Conservation (phyloP, 2,329 filamentous ascomycete species). For the Xylariaceae sp. region DNA sequence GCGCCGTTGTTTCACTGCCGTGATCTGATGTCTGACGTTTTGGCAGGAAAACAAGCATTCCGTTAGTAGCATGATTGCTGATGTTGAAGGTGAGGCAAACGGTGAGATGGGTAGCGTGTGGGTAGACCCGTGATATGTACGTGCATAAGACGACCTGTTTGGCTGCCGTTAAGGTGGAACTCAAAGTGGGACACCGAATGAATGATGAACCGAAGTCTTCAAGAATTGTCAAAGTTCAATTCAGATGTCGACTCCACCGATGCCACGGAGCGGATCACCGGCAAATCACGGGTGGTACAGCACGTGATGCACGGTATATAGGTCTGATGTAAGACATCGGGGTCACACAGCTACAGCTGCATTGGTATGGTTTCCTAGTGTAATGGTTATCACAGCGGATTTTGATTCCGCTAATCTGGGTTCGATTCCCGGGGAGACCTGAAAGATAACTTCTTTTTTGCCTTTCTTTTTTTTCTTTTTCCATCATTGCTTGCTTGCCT, state of each 20-base stretch:
- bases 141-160: neutral
- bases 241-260: too few relatives aligned
- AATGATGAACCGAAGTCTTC: too few relatives aligned
- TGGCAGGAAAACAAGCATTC: neutral
- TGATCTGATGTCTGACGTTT: neutral
- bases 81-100: neutral
- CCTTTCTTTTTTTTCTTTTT: too few relatives aligned
- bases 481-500: too few relatives aligned
- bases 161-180: too few relatives aligned
- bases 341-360: constrained; percentile 5
- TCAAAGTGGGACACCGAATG: too few relatives aligned
- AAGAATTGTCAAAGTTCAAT: too few relatives aligned
- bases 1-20: neutral
- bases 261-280: too few relatives aligned
- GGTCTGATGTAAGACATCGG: neutral
- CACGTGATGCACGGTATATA: neutral
- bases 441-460: neutral
- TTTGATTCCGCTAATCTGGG: constrained; percentile 23
- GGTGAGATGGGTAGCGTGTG: too few relatives aligned
- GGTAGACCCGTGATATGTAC: neutral
- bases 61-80: neutral
- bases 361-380: constrained; percentile 16
- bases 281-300: neutral
- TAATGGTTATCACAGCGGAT: constrained; percentile 24
- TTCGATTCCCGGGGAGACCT: constrained; percentile 23